Evolutionary conservation across 768 basidiomycete species (phyloP), one percentile per base, ranked within the genome.

Genomic region (Suillus decipiens): DNA sequence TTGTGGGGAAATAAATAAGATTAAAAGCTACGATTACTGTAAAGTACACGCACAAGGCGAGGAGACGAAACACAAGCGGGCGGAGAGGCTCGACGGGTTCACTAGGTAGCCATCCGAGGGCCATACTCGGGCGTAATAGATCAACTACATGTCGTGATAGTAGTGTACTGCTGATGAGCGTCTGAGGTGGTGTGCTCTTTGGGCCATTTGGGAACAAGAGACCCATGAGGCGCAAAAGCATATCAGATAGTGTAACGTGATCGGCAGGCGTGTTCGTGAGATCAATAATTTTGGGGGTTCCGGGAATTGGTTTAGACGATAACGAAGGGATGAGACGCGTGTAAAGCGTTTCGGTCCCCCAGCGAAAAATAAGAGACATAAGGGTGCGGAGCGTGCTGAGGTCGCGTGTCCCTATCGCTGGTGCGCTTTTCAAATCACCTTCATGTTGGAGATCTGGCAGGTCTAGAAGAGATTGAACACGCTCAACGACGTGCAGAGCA

Each of bases 81-180:
- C 86, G 82, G 17, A 87, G 70, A 53, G 77, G 71, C 61, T 87
- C 81, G 28, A 82, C 66, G 39, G 80, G 71, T n/a, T 74, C 77
- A 36, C 75, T 69, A 5, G 89, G 89, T 9, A 91, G 78, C 92
- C 92, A 94, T 2, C 89, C 92, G 9, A 94, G 75, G 10, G 83
- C 73, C 7, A 93, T 79, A 36, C 85, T 80, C 10, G 88, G 84
- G 50, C 77, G 80, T 10, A 93, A 76, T 14, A 93, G 68, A 64
- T 89, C 87, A 5, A 80, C 71, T 2, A 84, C 68, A 69, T 93
- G 86, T 56, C 81, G 80, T 51, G 88, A 72, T 11, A 93, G 72
- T 7, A 87, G 77, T 2, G 82, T 81, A 1, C 89, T 82, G 14
- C 81, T 77, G 62, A 94, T 85, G 42, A 84, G 72, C 1, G 88